Conservation (phyloP, 495 filamentous ascomycete genomes). For the Daldinia bambusicola region DNA sequence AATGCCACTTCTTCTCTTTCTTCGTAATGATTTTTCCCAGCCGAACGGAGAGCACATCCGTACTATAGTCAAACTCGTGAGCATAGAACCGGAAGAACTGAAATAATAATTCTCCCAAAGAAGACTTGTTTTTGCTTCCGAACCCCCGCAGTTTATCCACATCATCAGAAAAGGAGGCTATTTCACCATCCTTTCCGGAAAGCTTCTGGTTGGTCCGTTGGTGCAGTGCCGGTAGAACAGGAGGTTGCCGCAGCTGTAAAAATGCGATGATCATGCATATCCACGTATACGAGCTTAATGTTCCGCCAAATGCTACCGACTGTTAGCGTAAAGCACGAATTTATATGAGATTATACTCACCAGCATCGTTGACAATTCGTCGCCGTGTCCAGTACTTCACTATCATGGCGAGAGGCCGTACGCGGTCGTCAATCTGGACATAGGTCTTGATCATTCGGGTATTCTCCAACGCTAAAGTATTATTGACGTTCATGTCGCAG, state of each 20-base stretch:
- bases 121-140: constrained; percentile 83
- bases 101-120: constrained; percentile 84
- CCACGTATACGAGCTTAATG: constrained; percentile 99
- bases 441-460: constrained; percentile 99
- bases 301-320: constrained; percentile 82
- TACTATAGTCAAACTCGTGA: constrained; percentile 91
- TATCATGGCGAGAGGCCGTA: constrained; percentile 92
- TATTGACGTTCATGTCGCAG: constrained; percentile 99
- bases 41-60: constrained; percentile 85
- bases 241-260: constrained; percentile 87
- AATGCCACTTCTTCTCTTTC: constrained; percentile 84
- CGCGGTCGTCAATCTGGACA: constrained; percentile 89
- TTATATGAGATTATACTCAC: constrained; percentile 60
- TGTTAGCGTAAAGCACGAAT: constrained; percentile 22
- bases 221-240: constrained; percentile 88
- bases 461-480: constrained; percentile 91
- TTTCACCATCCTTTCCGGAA: constrained; percentile 66
- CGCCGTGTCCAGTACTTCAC: constrained; percentile 96
- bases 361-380: constrained; percentile 93
- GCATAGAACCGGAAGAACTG: constrained; percentile 95
- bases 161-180: constrained; percentile 86
- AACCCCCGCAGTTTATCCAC: constrained; percentile 74
- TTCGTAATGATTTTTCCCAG: constrained; percentile 84
- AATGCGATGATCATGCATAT: constrained; percentile 99
- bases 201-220: constrained; percentile 73